phyloP scores from a whole-genome alignment of 805 yeast species.

The Wickerhamomyces tratensis region DNA sequence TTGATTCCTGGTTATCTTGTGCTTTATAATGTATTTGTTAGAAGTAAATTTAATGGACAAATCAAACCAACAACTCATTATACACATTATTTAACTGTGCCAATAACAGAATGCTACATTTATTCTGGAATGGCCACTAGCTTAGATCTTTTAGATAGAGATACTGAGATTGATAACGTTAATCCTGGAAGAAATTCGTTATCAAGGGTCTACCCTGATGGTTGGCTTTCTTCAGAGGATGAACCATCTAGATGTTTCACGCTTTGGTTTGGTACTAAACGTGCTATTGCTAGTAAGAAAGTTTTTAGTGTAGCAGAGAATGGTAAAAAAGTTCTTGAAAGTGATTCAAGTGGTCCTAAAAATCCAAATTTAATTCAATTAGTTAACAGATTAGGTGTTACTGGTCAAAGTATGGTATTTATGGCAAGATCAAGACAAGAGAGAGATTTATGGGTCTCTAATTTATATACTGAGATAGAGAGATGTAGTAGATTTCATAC shows the following conservation, averaged over 20 bases:
- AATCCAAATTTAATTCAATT: constrained; percentile 36
- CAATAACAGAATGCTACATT: constrained; percentile 60
- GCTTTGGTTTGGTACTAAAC: constrained; percentile 69
- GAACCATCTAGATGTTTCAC: constrained; percentile 73
- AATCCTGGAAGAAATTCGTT: constrained; percentile 47
- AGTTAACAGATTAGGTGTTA: constrained; percentile 48
- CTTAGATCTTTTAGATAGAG: constrained; percentile 41
- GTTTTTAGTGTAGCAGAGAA: neutral
- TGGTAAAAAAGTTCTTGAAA: neutral
- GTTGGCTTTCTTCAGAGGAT: constrained; percentile 76
- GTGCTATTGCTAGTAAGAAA: constrained; percentile 26
- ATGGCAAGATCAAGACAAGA: constrained; percentile 78
- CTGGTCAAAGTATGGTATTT: constrained; percentile 64
- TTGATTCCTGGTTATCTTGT: constrained; percentile 63
- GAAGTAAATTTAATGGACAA: constrained; percentile 33
- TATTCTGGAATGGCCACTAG: constrained; percentile 62
- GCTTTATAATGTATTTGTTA: constrained; percentile 39
- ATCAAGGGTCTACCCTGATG: constrained; percentile 73
- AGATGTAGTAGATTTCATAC: constrained; percentile 9
- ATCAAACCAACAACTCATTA: constrained; percentile 39
- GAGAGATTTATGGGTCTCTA: constrained; percentile 70
- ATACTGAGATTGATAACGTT: constrained; percentile 32
- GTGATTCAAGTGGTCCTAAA: constrained; percentile 9
- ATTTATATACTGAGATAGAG: constrained; percentile 25
- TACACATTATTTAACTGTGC: constrained; percentile 45